Conservation (phyloP, 176 grass and related monocot genomes). For the Thalia dealbata region DNA sequence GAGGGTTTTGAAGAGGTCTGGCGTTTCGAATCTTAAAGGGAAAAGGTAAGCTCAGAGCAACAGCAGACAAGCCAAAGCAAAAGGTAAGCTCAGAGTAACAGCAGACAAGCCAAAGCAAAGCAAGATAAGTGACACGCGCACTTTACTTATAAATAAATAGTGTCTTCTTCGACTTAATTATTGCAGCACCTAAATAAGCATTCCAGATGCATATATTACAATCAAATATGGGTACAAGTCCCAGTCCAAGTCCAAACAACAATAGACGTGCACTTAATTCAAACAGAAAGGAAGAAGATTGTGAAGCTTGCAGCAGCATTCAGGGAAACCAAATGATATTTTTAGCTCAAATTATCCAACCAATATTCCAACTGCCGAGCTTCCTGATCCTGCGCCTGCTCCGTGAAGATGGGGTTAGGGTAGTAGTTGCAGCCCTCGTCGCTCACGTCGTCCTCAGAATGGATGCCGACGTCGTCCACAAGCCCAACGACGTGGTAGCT, state of each 20-base stretch:
- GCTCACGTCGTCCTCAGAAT: conserved; percentile 42
- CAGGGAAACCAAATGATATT: not conserved
- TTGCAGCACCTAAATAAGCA: not conserved
- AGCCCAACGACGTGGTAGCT: conserved; percentile 30
- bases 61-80: not conserved
- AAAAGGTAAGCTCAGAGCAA: not conserved
- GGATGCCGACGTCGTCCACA: conserved; percentile 23
- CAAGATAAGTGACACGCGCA: not conserved
- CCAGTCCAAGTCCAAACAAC: not conserved
- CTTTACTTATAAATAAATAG: no score
- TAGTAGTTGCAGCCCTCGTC: conserved; percentile 60
- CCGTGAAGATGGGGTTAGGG: not conserved
- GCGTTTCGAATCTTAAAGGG: no score
- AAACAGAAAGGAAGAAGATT: not conserved
- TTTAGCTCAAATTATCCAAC: conserved; percentile 9
- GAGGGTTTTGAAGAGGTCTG: no score
- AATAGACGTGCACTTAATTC: not conserved
- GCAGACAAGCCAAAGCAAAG: not conserved
- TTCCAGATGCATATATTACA: not conserved
- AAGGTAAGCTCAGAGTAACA: not conserved
- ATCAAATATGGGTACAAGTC: not conserved
- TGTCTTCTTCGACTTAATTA: not conserved
- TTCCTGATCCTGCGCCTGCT: not conserved
- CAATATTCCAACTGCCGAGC: not conserved
- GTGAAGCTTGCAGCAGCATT: not conserved